Base-by-base conservation (phyloP, 2,329 filamentous ascomycete genomes). In the Cordyceps militaris region DNA sequence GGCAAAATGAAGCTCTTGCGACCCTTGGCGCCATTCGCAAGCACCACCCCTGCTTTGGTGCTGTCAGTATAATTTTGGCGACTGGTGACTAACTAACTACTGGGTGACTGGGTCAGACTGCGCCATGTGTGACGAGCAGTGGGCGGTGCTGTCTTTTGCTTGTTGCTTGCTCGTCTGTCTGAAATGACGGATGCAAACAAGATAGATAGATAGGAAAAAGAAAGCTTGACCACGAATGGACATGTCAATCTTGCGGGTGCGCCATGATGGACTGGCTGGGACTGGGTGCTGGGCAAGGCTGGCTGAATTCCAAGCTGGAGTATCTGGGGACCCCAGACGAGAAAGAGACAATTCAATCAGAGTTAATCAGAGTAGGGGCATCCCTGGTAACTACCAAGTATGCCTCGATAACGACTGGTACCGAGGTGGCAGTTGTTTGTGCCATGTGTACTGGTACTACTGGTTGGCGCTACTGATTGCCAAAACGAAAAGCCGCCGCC, bases 261-360 rank as follows among this genome's bases (percentile, higher is more conserved):
- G 38, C 7, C 34, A 38, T 14, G 34, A 13, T 16, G 23, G 26
- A 38, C 10, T 19, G 14, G 19, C 11, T 32, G n/a, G 21, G 23
- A 32, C 38, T 38, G 34, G 34, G 5, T 38, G 34, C 14, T 19
- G 19, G 19, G 30, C 19, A 7, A 43, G 38, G 30, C 34, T 6
- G 48, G 49, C 34, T 14, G 26, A 24, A 48, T 48, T 14, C 47
- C 23, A 49, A n/a, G 49, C 49, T 52, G 36, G 36, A 52, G 49
- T 56, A 38, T 56, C 53, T 28, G 53, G 53, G 53, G 53, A 40
- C 53, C 53, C 53, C 53, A 40, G 53, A 56, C 23, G 6, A 38
- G 32, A 30, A 23, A 56, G 30, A 56, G 43, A 56, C 42, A 56
- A 36, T 46, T 11, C 40, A 54, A 46, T 26, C 30, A n/a, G n/a